These are phyloP conservation scores for Stipa capillata DNA, from an alignment of 176 grass and related monocot species.

Conservation along the genomic window DNA sequence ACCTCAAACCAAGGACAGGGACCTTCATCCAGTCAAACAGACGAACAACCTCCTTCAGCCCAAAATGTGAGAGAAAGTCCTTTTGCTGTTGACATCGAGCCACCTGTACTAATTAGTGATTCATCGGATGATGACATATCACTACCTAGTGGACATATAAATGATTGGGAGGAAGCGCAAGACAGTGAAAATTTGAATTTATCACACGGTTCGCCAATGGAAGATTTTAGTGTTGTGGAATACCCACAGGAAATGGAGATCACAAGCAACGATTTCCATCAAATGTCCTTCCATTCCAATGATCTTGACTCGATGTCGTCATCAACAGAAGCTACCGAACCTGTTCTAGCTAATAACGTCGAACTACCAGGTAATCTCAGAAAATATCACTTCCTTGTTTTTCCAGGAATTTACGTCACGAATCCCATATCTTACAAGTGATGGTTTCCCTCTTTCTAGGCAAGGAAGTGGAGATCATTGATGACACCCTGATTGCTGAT, in stretches of 20 bases:
- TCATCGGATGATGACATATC: slow-evolving; percentile 43
- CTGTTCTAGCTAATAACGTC: slow-evolving; percentile 5
- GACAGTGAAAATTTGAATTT: slow-evolving; percentile 2
- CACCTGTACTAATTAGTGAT: slow-evolving; percentile 30
- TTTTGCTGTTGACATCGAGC: slow-evolving; percentile 12
- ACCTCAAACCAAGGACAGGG: slow-evolving; percentile 1
- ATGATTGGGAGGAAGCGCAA: slow-evolving; percentile 23
- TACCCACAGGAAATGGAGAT: slow-evolving; percentile 36
- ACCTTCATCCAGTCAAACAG: neutral
- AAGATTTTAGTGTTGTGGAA: slow-evolving; percentile 1
- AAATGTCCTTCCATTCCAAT: slow-evolving; percentile 23
- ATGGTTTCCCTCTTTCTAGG: slow-evolving; percentile 6
- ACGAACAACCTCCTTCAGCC: neutral
- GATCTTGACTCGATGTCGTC: slow-evolving; percentile 24
- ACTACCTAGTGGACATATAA: slow-evolving; percentile 24
- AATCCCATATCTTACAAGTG: neutral
- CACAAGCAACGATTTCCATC: slow-evolving; percentile 9
- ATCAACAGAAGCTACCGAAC: slow-evolving; percentile 27
- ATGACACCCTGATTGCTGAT: slow-evolving; percentile 25
- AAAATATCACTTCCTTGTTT: neutral
- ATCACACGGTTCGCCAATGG: neutral
- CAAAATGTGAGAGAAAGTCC: slow-evolving; percentile 1
- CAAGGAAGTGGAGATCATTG: slow-evolving; percentile 21
- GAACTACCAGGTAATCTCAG: slow-evolving; percentile 19
- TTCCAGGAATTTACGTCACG: neutral